Evolutionary conservation across 768 basidiomycete species (phyloP).

Genomic region (Tulasnella calospora): DNA sequence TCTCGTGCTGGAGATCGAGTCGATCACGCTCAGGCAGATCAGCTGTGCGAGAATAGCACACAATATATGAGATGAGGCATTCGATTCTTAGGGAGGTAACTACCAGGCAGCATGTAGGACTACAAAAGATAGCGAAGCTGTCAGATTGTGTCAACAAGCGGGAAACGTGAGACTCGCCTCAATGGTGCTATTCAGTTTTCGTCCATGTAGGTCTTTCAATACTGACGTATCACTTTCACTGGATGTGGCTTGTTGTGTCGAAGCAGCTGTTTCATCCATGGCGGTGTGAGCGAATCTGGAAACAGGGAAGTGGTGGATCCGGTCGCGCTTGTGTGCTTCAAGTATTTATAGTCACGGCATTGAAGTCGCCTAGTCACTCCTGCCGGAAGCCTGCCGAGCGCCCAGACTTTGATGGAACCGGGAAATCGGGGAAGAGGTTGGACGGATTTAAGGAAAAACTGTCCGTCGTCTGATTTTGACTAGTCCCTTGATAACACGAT

Average conservation of each 20-base stretch:
- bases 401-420: no score
- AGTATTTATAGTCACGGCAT: no score
- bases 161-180: not conserved
- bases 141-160: not conserved
- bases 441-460: not conserved
- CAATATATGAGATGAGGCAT: not conserved
- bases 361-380: no score
- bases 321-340: not conserved
- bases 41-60: not conserved
- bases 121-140: not conserved
- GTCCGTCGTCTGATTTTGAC: no score
- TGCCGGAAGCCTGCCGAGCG: no score
- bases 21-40: conserved; percentile 15
- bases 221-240: not conserved
- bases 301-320: not conserved
- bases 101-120: not conserved
- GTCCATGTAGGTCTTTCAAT: conserved; percentile 14
- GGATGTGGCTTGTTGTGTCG: not conserved
- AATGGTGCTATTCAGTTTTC: conserved; percentile 15
- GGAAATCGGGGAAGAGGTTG: not conserved
- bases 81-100: not conserved
- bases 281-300: not conserved
- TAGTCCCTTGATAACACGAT: no score
- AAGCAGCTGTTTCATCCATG: not conserved
- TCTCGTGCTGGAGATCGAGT: conserved; percentile 11